These are phyloP conservation scores for Hymenoscyphus fructigenus DNA, from an alignment of 2,329 filamentous ascomycete species.

Conservation along the genomic window DNA sequence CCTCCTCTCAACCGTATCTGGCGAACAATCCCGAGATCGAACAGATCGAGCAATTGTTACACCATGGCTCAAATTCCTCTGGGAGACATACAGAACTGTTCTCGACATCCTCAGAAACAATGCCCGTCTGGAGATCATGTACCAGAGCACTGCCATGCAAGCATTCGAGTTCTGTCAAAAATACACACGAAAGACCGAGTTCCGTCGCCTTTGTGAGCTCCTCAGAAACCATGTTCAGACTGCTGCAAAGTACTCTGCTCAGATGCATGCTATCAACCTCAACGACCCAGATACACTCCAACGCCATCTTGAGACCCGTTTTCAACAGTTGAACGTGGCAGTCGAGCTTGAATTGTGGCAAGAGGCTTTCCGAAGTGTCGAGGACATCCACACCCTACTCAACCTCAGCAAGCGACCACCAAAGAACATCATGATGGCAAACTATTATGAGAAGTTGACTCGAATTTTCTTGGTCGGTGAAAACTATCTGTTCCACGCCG, in stretches of 20 bases:
- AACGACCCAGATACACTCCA: constrained; percentile 97
- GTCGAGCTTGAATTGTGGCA: constrained; percentile 99
- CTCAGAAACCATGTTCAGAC: constrained; percentile 98
- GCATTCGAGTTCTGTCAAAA: constrained; percentile 99
- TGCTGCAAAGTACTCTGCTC: constrained; percentile 96
- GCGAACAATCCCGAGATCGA: constrained; percentile 94
- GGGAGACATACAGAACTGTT: constrained; percentile 98
- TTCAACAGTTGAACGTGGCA: constrained; percentile 96
- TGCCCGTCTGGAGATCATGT: constrained; percentile 93
- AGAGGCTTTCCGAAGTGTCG: constrained; percentile 97
- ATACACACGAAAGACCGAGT: constrained; percentile 98
- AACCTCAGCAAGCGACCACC: constrained; percentile 96
- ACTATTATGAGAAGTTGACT: constrained; percentile 99
- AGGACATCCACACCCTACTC: constrained; percentile 96
- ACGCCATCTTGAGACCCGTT: constrained; percentile 94
- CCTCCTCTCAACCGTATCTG: constrained; percentile 93
- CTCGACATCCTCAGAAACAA: constrained; percentile 99
- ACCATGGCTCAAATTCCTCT: constrained; percentile 98
- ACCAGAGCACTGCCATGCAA: constrained; percentile 96
- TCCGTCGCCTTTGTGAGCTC: constrained; percentile 95
- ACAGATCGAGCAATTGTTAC: constrained; percentile 98
- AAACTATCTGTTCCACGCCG: constrained; percentile 99
- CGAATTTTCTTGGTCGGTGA: constrained; percentile 98
- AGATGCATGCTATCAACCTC: constrained; percentile 99
- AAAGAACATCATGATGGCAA: constrained; percentile 99